A percentile compares a stretch with the other conserved stretches of the same genome.
phyloP scores from a whole-genome alignment of 176 grass and related monocot genomes.

The Aegilops speltoides region DNA sequence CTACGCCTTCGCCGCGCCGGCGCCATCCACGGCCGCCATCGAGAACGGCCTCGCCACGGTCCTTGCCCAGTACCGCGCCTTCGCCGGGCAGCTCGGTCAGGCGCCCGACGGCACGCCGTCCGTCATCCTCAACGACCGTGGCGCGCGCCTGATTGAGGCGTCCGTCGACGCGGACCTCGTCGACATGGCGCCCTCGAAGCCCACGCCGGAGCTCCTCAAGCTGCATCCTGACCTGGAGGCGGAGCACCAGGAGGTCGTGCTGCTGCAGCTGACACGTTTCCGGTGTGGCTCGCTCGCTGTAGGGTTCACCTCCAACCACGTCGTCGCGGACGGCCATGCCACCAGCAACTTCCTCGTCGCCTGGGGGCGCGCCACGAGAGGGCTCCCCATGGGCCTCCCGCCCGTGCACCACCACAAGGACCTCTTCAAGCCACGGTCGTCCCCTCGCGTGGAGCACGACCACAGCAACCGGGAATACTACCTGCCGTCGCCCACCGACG shows the following conservation, averaged over 20 bases:
- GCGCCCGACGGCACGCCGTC: slow-evolving; percentile 22
- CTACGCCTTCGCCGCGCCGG: slow-evolving; percentile 63
- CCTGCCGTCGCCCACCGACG: background rate
- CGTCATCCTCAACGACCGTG: background rate
- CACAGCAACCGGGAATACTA: background rate
- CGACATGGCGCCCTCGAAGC: slow-evolving; percentile 2
- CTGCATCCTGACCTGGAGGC: slow-evolving; percentile 4
- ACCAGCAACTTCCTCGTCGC: background rate
- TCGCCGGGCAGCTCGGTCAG: slow-evolving; percentile 41
- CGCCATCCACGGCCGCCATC: slow-evolving; percentile 48
- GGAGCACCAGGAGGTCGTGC: background rate
- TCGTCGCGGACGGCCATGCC: background rate
- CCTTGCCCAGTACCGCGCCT: slow-evolving; percentile 48
- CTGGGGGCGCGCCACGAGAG: background rate
- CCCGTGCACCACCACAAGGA: background rate
- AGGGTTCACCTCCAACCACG: background rate
- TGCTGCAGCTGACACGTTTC: slow-evolving; percentile 24
- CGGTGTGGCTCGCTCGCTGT: slow-evolving; percentile 9
- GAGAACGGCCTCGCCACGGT: slow-evolving; percentile 42
- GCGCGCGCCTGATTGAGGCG: background rate
- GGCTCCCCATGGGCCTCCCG: background rate
- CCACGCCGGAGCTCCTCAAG: background rate
- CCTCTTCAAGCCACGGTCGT: background rate
- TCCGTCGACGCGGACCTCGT: background rate
- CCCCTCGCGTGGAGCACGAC: background rate